These are phyloP conservation scores for Yamadazyma aaseri DNA, from an alignment of 1,139 yeast species.

Conservation along the genomic window DNA sequence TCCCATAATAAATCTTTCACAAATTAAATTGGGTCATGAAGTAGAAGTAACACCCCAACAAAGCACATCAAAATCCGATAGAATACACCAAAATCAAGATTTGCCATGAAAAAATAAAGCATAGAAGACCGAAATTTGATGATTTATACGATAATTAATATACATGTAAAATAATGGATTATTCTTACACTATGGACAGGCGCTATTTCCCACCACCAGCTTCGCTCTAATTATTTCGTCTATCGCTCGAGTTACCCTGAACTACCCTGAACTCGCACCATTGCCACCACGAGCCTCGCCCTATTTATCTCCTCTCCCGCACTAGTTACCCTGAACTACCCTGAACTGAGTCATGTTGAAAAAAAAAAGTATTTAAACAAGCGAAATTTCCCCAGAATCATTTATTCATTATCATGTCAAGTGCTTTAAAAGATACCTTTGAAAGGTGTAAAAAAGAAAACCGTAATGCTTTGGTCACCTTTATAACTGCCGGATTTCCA, in stretches of 20 bases:
- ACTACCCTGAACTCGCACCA: conserved; percentile 24
- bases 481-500: conserved; percentile 94
- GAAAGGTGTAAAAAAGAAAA: conserved; percentile 67
- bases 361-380: background rate
- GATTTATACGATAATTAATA: no score
- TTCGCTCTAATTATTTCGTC: no score
- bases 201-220: no score
- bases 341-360: conserved; percentile 21
- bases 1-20: conserved; percentile 52
- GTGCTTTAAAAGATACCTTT: conserved; percentile 67
- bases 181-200: no score
- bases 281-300: conserved; percentile 1
- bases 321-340: conserved; percentile 15
- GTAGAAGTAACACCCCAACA: no score
- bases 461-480: conserved; percentile 87
- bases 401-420: conserved; percentile 48
- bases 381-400: background rate
- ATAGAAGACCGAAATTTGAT: no score
- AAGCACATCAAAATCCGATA: no score
- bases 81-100: no score
- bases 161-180: no score
- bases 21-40: conserved; percentile 48
- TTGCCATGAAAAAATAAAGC: no score
- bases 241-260: conserved; percentile 7
- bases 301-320: no score